Evolutionary conservation across 1,284 basidiomycete species (phyloP).

Genomic region (Meira miltonrushii): DNA sequence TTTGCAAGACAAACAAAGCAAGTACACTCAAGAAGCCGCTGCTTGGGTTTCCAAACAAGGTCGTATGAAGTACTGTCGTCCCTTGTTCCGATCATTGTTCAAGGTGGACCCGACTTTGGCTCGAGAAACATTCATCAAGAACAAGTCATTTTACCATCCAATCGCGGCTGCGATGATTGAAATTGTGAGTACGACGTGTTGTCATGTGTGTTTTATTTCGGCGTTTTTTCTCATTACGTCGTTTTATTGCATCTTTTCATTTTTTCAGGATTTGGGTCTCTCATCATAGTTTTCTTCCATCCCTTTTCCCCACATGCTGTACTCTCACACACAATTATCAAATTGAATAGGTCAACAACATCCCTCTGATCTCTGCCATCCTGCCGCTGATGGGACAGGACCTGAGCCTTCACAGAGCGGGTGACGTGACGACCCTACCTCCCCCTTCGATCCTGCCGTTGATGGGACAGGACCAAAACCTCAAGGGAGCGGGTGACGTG

Average conservation of each 20-base stretch:
- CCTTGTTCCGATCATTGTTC: constrained; percentile 55
- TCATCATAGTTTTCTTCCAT: constrained; percentile 5
- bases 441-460: background rate
- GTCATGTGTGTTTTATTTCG: background rate
- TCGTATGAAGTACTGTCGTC: constrained; percentile 56
- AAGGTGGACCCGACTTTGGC: constrained; percentile 65
- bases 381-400: background rate
- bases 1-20: constrained; percentile 53
- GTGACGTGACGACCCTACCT: background rate
- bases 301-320: constrained; percentile 4
- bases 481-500: background rate
- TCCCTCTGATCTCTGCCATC: too few species aligned
- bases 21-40: constrained; percentile 56
- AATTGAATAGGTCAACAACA: too few species aligned
- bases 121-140: constrained; percentile 58
- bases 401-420: background rate
- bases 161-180: constrained; percentile 47
- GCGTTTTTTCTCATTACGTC: background rate
- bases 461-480: background rate
- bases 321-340: background rate
- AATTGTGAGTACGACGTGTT: constrained; percentile 34
- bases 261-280: constrained; percentile 16
- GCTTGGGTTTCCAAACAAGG: constrained; percentile 57
- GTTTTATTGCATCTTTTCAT: background rate
- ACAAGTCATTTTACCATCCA: constrained; percentile 58